Evolutionary conservation across 176 grass and related monocot genomes (phyloP), one percentile per base, ranked within the genome.

Genomic region (Luzula sylvatica): DNA sequence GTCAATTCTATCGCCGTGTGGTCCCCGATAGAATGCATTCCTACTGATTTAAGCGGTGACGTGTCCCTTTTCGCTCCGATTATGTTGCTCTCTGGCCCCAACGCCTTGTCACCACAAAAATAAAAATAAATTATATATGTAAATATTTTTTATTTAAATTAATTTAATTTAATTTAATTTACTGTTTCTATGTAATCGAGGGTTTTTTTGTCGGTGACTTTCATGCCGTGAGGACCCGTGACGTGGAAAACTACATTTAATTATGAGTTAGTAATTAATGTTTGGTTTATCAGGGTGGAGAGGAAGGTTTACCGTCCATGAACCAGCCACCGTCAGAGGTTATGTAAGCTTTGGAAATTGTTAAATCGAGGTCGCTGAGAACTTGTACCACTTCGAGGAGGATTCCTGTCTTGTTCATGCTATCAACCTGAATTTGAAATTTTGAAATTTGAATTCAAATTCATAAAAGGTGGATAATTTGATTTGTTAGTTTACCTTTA

Each of bases 291-390:
- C n/a, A 23, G 15, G 20, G 20, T 13, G 11, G 20, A 45, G 15
- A 23, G 19, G 11, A 46, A 17, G 8, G 17, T 26, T 65, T 82
- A 98, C 92, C 92, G 41, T 98, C 92, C 92, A 98, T 98, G 76
- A 89, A 89, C 92, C 92, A 98, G 57, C 81, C 86, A 9, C 92
- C 92, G 56, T 98, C 92, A 1, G 92, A 98, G 55, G 85, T 90
- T 20, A 98, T 98, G 55, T 98, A 98, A 1, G 92, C 92, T 79
- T 98, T 98, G 3, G 82, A 72, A 53, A 98, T 98, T 43, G 76
- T 51, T 56, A 98, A 66, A 72, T 90, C 85, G 22, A 90, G 74
- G 24, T 98, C 92, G 48, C 81, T 98, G 25, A 90, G 60, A 29
- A 98, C 92, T 52, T 98, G 92, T 61, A 98, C 75, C 55, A 98